Conservation (phyloP, 192 early-diverging fungal species). For the Mortierella claussenii region DNA sequence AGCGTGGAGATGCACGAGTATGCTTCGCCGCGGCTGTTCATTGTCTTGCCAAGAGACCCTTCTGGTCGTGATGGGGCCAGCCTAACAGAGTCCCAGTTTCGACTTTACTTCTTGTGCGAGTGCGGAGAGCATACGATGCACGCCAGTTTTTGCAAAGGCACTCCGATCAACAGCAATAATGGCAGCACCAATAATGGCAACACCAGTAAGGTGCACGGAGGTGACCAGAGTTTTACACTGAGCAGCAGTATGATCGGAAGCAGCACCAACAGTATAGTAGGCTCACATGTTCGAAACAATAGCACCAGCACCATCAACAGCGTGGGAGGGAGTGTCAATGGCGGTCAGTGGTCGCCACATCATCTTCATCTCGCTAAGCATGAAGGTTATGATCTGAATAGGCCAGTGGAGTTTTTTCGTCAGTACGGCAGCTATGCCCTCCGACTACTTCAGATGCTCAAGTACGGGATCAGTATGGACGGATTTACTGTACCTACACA, state of each 20-base stretch:
- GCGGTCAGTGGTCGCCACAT: background rate
- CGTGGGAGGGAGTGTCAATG: background rate
- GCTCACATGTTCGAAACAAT: too few species aligned
- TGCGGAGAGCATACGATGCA: slow-evolving; percentile 19
- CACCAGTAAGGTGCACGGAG: background rate
- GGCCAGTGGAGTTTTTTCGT: slow-evolving; percentile 25
- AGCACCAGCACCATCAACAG: background rate
- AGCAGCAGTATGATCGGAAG: background rate
- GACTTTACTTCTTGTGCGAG: slow-evolving; percentile 23
- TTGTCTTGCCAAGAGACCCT: slow-evolving; percentile 4
- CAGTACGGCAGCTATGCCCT: slow-evolving; percentile 22
- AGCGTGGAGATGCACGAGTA: slow-evolving; percentile 14
- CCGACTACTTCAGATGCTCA: slow-evolving; percentile 25
- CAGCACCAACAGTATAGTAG: background rate
- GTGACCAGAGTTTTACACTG: too few species aligned
- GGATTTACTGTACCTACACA: slow-evolving; percentile 16
- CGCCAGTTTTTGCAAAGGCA: background rate
- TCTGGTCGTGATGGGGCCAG: background rate
- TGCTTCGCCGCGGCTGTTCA: slow-evolving; percentile 7
- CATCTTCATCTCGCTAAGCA: slow-evolving; percentile 35
- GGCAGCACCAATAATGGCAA: background rate
- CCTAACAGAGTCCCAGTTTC: slow-evolving; percentile 2
- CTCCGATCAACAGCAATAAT: background rate
- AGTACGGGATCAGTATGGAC: slow-evolving; percentile 12
- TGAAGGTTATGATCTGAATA: slow-evolving; percentile 27